These are phyloP conservation scores for Coniochaeta sp. DNA, from an alignment of 2,329 filamentous ascomycete genomes.

Conservation along the genomic window DNA sequence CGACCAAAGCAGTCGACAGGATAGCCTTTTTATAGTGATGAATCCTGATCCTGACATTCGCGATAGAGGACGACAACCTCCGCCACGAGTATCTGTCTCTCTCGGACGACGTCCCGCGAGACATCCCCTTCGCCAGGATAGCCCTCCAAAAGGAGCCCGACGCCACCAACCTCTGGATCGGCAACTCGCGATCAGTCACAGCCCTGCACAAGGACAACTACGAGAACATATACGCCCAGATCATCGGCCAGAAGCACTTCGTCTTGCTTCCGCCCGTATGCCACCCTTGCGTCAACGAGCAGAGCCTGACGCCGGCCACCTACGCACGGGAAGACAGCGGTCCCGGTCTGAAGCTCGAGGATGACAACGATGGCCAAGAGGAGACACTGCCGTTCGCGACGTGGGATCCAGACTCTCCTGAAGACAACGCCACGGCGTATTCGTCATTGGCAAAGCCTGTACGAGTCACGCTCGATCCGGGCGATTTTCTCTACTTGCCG, in stretches of 20 bases:
- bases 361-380: conserved; percentile 22
- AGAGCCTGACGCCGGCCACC: conserved; percentile 44
- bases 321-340: conserved; percentile 37
- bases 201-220: conserved; percentile 78
- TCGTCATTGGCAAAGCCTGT: conserved; percentile 53
- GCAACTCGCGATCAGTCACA: conserved; percentile 61
- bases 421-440: conserved; percentile 42
- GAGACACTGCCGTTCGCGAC: conserved; percentile 55
- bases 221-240: conserved; percentile 76
- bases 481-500: conserved; percentile 77
- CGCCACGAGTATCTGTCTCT: conserved; percentile 62
- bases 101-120: conserved; percentile 52
- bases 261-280: conserved; percentile 65
- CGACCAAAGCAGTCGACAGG: not conserved
- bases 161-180: conserved; percentile 78
- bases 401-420: conserved; percentile 64
- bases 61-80: conserved; percentile 70
- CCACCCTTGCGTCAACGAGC: conserved; percentile 62
- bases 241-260: conserved; percentile 68
- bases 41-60: not conserved
- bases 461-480: conserved; percentile 59
- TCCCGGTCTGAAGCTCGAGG: conserved; percentile 15
- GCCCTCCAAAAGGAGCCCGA: conserved; percentile 61
- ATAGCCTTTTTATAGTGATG: too few relatives aligned
- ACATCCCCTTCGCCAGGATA: conserved; percentile 65